phyloP scores from a whole-genome alignment of 1,284 basidiomycete genomes.

The Phylloporus sp. region DNA sequence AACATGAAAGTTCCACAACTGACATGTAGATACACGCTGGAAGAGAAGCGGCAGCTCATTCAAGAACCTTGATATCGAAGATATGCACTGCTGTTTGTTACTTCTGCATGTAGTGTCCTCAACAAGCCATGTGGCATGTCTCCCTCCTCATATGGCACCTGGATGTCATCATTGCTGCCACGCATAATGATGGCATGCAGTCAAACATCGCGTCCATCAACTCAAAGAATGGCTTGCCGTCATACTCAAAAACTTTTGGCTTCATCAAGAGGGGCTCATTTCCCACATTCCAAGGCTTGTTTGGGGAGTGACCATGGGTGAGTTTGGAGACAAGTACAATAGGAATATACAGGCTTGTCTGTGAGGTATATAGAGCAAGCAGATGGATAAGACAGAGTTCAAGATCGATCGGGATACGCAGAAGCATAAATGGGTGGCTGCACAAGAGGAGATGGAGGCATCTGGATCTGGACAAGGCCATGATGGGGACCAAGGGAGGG shows the following conservation, averaged over 20 bases:
- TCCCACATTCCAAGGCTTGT: conserved; percentile 76
- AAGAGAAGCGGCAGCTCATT: conserved; percentile 77
- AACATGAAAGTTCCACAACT: conserved; percentile 13
- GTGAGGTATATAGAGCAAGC: conserved; percentile 64
- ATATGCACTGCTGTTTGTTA: conserved; percentile 40
- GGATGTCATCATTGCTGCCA: background rate
- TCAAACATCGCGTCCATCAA: conserved; percentile 69
- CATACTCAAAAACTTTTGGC: conserved; percentile 68
- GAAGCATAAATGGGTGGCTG: conserved; percentile 75
- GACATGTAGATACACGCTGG: conserved; percentile 47
- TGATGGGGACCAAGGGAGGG: conserved; percentile 49
- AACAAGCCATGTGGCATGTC: background rate
- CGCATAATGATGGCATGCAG: conserved; percentile 39
- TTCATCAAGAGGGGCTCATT: conserved; percentile 73
- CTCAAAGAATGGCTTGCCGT: conserved; percentile 74
- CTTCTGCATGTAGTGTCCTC: background rate
- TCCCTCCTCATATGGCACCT: background rate
- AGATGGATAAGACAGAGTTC: conserved; percentile 50
- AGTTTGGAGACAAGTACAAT: conserved; percentile 76
- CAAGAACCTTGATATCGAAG: conserved; percentile 79
- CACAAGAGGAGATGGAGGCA: conserved; percentile 56
- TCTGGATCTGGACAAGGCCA: conserved; percentile 32
- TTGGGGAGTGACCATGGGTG: conserved; percentile 69
- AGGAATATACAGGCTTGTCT: conserved; percentile 72
- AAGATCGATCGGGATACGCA: conserved; percentile 68